Percentiles rank a stretch among this genome's conserved stretches.
Evolutionary conservation across 169 alveolate genomes (phyloP).

Genomic region (Plasmodium blacklocki): DNA sequence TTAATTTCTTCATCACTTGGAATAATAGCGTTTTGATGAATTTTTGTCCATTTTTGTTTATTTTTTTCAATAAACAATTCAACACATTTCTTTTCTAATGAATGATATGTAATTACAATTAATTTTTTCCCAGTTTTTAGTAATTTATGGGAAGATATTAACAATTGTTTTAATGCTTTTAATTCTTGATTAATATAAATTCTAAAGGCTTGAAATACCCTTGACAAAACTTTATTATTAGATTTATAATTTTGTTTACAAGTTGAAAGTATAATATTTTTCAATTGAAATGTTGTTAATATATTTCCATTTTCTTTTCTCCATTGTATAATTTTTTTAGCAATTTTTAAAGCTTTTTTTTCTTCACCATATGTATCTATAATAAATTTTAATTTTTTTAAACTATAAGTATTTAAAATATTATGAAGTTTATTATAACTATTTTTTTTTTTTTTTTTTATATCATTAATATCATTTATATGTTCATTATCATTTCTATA

Average conservation of each 20-base stretch:
- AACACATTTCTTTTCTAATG: conserved; percentile 81
- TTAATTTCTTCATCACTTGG: conserved; percentile 59
- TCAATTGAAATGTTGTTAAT: conserved; percentile 79
- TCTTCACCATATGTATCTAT: conserved; percentile 66
- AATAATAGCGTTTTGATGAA: conserved; percentile 30
- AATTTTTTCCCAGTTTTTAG: conserved; percentile 77
- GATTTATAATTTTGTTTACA: conserved; percentile 77
- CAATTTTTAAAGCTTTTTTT: conserved; percentile 69
- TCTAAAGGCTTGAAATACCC: conserved; percentile 85
- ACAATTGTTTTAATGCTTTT: conserved; percentile 74
- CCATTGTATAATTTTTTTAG: conserved; percentile 71
- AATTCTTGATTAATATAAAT: conserved; percentile 85
- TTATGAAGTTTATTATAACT: conserved; percentile 6
- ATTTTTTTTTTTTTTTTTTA: background rate
- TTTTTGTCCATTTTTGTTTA: conserved; percentile 30
- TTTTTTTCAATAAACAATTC: conserved; percentile 51
- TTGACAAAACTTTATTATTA: conserved; percentile 79
- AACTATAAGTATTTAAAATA: conserved; percentile 55
- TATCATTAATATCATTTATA: background rate
- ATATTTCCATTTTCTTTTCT: conserved; percentile 72
- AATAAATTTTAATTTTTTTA: conserved; percentile 43
- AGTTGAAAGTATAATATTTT: conserved; percentile 76
- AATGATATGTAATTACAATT: conserved; percentile 84
- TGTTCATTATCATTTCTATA: background rate
- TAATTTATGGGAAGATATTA: conserved; percentile 77